Conservation (phyloP, 768 basidiomycete genomes). For the Leccinum uliginosum region DNA sequence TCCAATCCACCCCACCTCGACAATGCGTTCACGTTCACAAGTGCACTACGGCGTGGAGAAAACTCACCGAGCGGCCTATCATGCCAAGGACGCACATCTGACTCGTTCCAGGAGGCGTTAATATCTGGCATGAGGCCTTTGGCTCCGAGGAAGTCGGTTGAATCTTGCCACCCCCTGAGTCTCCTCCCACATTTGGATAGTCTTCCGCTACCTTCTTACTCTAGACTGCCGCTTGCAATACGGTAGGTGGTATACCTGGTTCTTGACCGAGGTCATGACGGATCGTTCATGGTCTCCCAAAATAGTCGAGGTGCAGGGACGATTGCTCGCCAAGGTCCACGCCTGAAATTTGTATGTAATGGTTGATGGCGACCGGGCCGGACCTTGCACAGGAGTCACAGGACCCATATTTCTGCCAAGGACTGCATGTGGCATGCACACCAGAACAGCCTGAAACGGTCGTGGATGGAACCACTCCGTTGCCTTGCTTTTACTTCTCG, state of each 20-base stretch:
- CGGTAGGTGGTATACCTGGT: neutral
- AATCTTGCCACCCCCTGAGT: neutral
- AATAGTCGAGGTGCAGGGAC: constrained; percentile 4
- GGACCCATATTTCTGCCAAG: neutral
- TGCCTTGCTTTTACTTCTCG: neutral
- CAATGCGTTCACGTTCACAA: neutral
- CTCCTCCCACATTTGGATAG: neutral
- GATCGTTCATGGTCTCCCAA: neutral
- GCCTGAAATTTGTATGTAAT: neutral
- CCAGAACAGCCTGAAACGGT: neutral
- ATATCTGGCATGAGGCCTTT: neutral
- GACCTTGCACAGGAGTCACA: neutral
- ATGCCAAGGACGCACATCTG: neutral
- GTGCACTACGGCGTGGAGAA: neutral
- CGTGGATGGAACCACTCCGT: neutral
- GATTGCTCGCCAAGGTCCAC: constrained; percentile 4
- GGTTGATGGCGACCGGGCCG: neutral
- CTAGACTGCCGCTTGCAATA: neutral
- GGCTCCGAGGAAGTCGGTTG: neutral
- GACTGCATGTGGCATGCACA: neutral
- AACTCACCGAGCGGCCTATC: neutral
- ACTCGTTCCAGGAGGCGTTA: neutral
- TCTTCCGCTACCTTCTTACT: neutral
- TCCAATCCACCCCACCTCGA: neutral
- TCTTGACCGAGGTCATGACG: neutral